Percentiles rank a stretch among this genome's conserved stretches.
These are phyloP conservation scores for Aspergillus homomorphus DNA, from an alignment of 495 filamentous ascomycete genomes.

Conservation along the genomic window DNA sequence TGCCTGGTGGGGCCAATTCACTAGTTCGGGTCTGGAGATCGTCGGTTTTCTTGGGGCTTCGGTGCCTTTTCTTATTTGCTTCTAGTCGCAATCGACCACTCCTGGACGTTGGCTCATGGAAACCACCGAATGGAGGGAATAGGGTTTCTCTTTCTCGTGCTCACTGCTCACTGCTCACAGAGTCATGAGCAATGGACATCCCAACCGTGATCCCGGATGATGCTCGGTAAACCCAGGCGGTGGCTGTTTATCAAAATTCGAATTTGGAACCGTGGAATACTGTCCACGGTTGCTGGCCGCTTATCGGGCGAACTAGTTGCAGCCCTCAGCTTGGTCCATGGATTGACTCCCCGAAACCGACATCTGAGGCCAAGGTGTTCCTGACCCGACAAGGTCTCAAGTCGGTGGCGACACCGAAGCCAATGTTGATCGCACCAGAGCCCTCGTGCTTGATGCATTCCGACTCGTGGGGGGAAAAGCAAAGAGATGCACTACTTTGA, in stretches of 20 bases:
- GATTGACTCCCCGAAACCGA: neutral
- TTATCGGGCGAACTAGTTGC: neutral
- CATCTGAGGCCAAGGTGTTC: neutral
- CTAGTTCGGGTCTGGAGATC: constrained; percentile 5
- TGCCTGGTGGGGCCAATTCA: neutral
- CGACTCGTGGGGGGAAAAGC: neutral
- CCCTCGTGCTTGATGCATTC: constrained; percentile 1
- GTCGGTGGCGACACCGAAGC: neutral
- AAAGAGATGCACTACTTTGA: neutral
- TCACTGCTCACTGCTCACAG: neutral
- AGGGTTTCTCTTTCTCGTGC: neutral
- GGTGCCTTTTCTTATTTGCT: constrained; percentile 4
- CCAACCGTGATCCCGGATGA: neutral
- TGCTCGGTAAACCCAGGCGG: neutral
- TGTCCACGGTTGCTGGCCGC: neutral
- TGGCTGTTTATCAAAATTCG: neutral
- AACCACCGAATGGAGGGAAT: neutral
- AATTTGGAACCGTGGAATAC: neutral
- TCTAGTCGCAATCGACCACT: neutral
- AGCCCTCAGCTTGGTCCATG: neutral
- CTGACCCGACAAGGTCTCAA: neutral
- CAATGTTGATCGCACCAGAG: neutral
- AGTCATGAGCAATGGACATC: neutral
- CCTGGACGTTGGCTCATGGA: neutral
- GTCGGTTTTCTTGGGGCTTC: constrained; percentile 7